Conservation (phyloP, 768 basidiomycete species). For the Termitomyces sp. region DNA sequence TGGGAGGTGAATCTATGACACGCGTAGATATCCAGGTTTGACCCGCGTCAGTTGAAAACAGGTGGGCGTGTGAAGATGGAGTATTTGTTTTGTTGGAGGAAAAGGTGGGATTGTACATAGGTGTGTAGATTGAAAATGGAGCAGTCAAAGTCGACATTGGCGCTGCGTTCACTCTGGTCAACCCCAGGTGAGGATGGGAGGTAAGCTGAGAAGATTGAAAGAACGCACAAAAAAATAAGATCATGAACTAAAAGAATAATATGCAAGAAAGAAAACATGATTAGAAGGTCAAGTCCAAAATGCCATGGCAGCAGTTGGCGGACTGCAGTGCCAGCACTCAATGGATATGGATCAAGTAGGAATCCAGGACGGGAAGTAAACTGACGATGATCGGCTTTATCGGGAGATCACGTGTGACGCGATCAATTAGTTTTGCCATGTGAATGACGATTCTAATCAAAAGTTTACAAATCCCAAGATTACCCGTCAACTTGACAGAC, state of each 20-base stretch:
- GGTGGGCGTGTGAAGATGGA: not conserved
- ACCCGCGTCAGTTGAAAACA: not conserved
- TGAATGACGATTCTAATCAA: conserved; percentile 11
- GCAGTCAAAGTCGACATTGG: conserved; percentile 13
- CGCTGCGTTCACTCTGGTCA: conserved; percentile 13
- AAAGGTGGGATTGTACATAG: conserved; percentile 6
- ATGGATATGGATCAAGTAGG: not conserved
- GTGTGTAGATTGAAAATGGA: conserved; percentile 8
- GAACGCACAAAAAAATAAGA: conserved; percentile 11
- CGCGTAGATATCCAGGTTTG: not conserved
- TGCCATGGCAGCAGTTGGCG: not conserved
- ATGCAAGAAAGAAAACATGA: not conserved
- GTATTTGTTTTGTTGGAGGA: not conserved
- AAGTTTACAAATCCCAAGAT: conserved; percentile 1
- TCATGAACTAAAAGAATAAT: not conserved
- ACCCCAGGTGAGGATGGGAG: not conserved
- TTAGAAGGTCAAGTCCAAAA: not conserved
- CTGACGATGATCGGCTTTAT: not conserved
- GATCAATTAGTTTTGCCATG: conserved; percentile 4
- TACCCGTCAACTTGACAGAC: not conserved
- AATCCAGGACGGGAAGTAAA: not conserved
- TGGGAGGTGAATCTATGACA: conserved; percentile 13
- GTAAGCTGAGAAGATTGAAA: not conserved
- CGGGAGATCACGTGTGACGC: conserved; percentile 4
- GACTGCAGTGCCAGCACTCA: not conserved